Percentiles rank a stretch among this genome's conserved stretches.
These are phyloP conservation scores for Phytomonas sp. DNA, from an alignment of 208 protist genomes.

Conservation along the genomic window DNA sequence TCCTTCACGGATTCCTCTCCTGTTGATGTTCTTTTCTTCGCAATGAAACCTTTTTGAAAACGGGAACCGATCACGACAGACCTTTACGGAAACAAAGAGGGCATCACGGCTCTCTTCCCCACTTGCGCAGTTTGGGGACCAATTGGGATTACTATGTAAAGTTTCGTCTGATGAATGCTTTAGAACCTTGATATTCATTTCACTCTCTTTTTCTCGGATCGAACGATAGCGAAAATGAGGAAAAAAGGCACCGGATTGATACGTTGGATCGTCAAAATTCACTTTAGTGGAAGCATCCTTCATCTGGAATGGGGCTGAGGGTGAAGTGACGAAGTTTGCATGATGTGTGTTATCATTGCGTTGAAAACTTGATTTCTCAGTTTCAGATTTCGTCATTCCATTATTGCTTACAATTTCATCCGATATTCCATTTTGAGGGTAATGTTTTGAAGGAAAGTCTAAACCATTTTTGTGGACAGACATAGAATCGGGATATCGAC, in stretches of 20 bases:
- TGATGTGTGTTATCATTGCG: neutral
- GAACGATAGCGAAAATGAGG: neutral
- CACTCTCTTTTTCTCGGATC: neutral
- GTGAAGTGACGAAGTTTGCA: neutral
- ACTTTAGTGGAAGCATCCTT: neutral
- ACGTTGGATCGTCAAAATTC: neutral
- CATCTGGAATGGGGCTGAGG: neutral
- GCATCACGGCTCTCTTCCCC: neutral
- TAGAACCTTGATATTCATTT: neutral
- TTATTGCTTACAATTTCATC: neutral
- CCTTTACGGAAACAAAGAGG: neutral
- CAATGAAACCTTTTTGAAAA: neutral
- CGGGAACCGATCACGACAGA: neutral
- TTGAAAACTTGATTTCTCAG: neutral
- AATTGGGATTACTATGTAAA: neutral
- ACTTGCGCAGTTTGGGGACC: neutral
- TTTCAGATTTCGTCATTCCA: neutral
- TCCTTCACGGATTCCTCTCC: neutral
- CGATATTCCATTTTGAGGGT: neutral
- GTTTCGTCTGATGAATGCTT: neutral
- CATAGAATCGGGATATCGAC: neutral
- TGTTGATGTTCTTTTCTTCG: neutral
- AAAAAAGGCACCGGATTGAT: neutral
- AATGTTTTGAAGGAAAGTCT: neutral
- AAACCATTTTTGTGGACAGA: neutral